Percentiles rank a stretch among this genome's conserved stretches.
These are phyloP conservation scores for Phytophthora sojae DNA, from an alignment of 352 stramenopile species.

Conservation along the genomic window DNA sequence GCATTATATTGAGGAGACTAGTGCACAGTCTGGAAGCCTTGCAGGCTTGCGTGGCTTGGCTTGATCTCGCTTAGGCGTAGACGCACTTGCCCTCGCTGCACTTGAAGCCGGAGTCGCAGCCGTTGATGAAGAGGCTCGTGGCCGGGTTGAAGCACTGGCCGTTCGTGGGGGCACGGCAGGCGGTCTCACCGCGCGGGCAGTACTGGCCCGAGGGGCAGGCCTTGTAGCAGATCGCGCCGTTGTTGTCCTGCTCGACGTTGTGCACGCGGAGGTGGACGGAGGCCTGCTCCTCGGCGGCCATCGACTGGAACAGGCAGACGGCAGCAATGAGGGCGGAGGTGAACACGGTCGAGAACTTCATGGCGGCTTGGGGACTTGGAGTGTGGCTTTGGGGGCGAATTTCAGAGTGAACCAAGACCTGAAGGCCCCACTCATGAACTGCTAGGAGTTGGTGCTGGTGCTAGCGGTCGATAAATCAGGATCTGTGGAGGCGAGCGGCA, in stretches of 20 bases:
- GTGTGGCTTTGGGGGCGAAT: not conserved
- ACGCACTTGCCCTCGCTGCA: constrained; percentile 32
- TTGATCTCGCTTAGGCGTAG: constrained; percentile 28
- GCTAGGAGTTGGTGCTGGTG: not conserved
- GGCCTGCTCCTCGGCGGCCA: constrained; percentile 18
- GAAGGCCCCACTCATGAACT: not conserved
- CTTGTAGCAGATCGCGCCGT: constrained; percentile 19
- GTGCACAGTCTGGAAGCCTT: constrained; percentile 4
- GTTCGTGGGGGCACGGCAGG: constrained; percentile 12
- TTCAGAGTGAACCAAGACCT: not conserved
- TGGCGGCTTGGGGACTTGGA: constrained; percentile 2
- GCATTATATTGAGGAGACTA: constrained; percentile 12
- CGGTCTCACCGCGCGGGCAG: constrained; percentile 19
- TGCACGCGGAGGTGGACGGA: constrained; percentile 37
- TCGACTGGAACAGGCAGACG: constrained; percentile 11
- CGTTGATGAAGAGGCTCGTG: constrained; percentile 20
- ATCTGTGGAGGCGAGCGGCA: not conserved
- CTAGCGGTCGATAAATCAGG: not conserved
- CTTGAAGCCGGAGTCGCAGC: constrained; percentile 24
- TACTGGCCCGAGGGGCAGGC: constrained; percentile 19
- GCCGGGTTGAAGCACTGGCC: constrained; percentile 37
- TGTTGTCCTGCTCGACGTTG: constrained; percentile 4
- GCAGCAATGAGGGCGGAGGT: constrained; percentile 14
- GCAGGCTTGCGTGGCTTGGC: not conserved
- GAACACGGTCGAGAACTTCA: constrained; percentile 38